Evolutionary conservation across 2,329 filamentous ascomycete genomes (phyloP).

Genomic region (Microcyclospora tardicrescens): DNA sequence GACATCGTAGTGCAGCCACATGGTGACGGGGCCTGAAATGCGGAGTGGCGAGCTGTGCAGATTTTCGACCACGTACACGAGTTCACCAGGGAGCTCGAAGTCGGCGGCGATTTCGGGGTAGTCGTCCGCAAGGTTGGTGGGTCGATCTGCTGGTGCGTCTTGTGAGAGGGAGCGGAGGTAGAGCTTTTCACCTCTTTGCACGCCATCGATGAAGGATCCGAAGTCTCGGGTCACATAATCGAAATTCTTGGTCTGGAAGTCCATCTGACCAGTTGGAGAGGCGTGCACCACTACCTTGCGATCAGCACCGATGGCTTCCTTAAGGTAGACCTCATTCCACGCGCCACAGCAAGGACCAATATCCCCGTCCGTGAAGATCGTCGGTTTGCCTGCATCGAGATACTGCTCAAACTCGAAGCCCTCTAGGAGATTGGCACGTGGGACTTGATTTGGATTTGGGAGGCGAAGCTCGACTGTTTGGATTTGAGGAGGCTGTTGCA

Average conservation of each 20-base stretch:
- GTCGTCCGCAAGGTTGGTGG: constrained; percentile 57
- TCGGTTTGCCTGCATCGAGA: constrained; percentile 45
- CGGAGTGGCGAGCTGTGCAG: constrained; percentile 67
- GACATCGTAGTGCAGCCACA: constrained; percentile 89
- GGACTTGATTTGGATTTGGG: constrained; percentile 27
- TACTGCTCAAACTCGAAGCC: constrained; percentile 47
- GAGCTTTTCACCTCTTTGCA: constrained; percentile 46
- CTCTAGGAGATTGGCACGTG: constrained; percentile 40
- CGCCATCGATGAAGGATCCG: constrained; percentile 50
- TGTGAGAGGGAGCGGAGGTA: constrained; percentile 70
- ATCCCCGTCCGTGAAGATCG: constrained; percentile 51
- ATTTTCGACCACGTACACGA: constrained; percentile 47
- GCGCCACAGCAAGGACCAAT: constrained; percentile 53
- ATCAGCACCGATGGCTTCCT: constrained; percentile 45
- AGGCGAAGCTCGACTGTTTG: constrained; percentile 4
- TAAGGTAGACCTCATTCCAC: constrained; percentile 60
- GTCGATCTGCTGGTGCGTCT: constrained; percentile 52
- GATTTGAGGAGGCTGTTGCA: neutral
- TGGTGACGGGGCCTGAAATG: constrained; percentile 65
- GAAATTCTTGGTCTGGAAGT: constrained; percentile 77
- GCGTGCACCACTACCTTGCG: constrained; percentile 65
- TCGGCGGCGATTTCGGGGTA: constrained; percentile 58
- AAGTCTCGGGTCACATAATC: constrained; percentile 58
- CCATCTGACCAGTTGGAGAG: constrained; percentile 53
- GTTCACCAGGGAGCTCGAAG: constrained; percentile 52